Evolutionary conservation across 306 rosid genomes (phyloP), one percentile per base, ranked within the genome.

Genomic region (Lagenaria siceraria): DNA sequence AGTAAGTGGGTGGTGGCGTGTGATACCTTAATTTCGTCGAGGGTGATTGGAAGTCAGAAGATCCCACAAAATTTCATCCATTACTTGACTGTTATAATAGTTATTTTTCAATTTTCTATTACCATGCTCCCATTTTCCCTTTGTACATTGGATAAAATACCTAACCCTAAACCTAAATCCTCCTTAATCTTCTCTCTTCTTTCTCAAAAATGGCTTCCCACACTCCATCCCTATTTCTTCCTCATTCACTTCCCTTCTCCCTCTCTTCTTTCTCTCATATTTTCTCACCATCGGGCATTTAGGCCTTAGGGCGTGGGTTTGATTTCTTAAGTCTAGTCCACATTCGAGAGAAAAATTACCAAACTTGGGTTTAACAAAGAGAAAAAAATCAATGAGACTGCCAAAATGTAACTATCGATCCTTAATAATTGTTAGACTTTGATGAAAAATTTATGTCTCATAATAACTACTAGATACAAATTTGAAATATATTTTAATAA

Each of bases 1-100:
- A 62, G 42, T 31, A 29, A 31, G 21, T 35, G 33, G n/a, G 40
- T 7, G 69, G 54, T 38, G 54, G 54, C 33, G 54, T 68, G 51
- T 40, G 74, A 68, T 68, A 68, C 74, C 74, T 68, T 68, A 68
- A 22, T 68, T 19, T 68, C 74, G 21, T 68, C 74, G 74, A 68
- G 54, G 2, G 2, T 42, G 74, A 38, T 68, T 68, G 74, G 27
- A 3, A 66, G 73, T 66, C 74, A 68, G 74, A 68, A 68, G 2
- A 68, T 19, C 51, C 51, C 51, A 64, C 51, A 36, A 4, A 35
- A 62, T 56, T 65, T 36, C 10, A 65, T 65, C 46, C 46, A 63
- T 63, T 27, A 9, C 14, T 6, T 17, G 7, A 18, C 55, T 51
- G 1, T 4, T 52, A 18, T 8, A 15, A 8, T 42, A 1, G 0